Conservation (phyloP, 176 grass and related monocot species). For the Luzula sylvatica region DNA sequence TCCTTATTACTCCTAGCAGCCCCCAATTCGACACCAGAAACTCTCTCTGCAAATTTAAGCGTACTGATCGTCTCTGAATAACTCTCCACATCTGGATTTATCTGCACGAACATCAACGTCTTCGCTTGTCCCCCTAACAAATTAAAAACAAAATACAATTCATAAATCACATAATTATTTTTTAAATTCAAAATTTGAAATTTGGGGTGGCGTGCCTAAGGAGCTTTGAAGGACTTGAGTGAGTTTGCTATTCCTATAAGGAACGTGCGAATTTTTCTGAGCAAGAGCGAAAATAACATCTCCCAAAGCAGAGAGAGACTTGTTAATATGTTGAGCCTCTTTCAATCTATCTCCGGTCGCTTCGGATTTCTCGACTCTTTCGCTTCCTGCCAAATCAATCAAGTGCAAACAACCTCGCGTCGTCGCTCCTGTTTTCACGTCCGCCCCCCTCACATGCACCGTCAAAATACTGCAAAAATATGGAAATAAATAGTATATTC, state of each 20-base stretch:
- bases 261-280: slow-evolving; percentile 74
- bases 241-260: slow-evolving; percentile 94
- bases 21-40: slow-evolving; percentile 96
- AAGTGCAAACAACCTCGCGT: slow-evolving; percentile 85
- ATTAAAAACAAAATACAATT: slow-evolving; percentile 15
- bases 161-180: neutral
- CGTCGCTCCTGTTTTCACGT: slow-evolving; percentile 74
- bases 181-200: neutral
- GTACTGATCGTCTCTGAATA: slow-evolving; percentile 97
- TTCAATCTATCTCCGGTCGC: slow-evolving; percentile 94
- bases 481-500: neutral
- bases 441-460: slow-evolving; percentile 78
- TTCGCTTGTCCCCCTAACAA: slow-evolving; percentile 90
- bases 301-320: slow-evolving; percentile 82
- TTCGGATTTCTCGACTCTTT: slow-evolving; percentile 88
- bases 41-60: slow-evolving; percentile 96
- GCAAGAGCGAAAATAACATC: slow-evolving; percentile 89
- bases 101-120: slow-evolving; percentile 95
- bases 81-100: slow-evolving; percentile 82
- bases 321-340: slow-evolving; percentile 91
- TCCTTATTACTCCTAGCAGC: slow-evolving; percentile 90
- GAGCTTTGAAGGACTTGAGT: slow-evolving; percentile 99
- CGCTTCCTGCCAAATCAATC: slow-evolving; percentile 95
- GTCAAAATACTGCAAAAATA: slow-evolving; percentile 75
- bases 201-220: slow-evolving; percentile 43